A percentile compares a stretch with the other conserved stretches of the same genome.
phyloP scores from a whole-genome alignment of 495 filamentous ascomycete genomes.

The Immersiella caudata region DNA sequence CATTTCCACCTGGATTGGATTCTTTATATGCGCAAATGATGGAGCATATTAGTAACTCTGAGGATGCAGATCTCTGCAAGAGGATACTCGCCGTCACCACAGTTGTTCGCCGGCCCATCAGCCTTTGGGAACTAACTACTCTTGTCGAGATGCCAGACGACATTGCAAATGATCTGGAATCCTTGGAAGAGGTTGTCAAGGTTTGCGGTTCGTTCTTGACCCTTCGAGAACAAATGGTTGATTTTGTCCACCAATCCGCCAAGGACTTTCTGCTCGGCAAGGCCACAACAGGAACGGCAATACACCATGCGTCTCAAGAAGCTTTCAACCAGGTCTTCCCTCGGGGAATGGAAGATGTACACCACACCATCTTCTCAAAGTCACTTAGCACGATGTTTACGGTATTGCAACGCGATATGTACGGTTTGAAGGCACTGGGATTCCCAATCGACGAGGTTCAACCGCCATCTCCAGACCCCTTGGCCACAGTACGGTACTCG shows the following conservation, averaged over 20 bases:
- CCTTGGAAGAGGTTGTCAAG: background rate
- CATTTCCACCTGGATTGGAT: background rate
- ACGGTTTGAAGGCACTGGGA: constrained; percentile 18
- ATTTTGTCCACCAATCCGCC: background rate
- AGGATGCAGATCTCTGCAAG: background rate
- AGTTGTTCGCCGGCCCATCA: background rate
- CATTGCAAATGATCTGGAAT: background rate
- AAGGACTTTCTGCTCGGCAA: background rate
- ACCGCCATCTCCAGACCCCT: constrained; percentile 33
- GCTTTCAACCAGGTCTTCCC: constrained; percentile 23
- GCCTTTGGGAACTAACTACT: background rate
- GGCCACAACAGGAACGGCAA: too few species aligned
- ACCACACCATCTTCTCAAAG: constrained; percentile 35
- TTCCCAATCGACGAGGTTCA: constrained; percentile 18
- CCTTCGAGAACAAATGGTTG: background rate
- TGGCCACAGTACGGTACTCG: constrained; percentile 37
- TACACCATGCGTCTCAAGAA: background rate
- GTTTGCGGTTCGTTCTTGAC: background rate
- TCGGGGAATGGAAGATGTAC: constrained; percentile 22
- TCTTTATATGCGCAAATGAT: background rate
- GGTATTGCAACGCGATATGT: constrained; percentile 23
- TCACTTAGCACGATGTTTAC: constrained; percentile 31
- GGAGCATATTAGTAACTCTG: background rate
- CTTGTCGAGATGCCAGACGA: background rate
- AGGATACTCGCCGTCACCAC: background rate